phyloP scores from a whole-genome alignment of 306 rosid genomes.

The Gastrolobium villosum region DNA sequence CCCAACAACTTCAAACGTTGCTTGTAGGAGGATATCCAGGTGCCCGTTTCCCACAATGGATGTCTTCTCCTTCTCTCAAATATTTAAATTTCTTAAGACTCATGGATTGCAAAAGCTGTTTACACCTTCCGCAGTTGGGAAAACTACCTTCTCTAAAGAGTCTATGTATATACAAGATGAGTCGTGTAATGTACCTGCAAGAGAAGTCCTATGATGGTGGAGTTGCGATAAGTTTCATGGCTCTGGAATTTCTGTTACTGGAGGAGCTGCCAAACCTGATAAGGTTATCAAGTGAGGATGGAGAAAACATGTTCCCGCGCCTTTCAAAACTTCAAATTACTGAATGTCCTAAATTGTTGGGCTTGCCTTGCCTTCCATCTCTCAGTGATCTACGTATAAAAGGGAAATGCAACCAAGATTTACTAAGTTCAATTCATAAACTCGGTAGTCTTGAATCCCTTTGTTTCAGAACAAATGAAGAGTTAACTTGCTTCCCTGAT shows the following conservation, averaged over 20 bases:
- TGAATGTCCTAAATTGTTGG: slow-evolving; percentile 35
- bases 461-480: background rate
- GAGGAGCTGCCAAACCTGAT: slow-evolving; percentile 33
- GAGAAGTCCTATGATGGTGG: slow-evolving; percentile 25
- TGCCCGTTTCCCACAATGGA: no score
- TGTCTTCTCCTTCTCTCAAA: no score
- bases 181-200: background rate
- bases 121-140: slow-evolving; percentile 10
- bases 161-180: background rate
- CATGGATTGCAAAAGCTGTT: background rate
- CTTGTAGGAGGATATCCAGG: no score
- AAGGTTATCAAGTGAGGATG: slow-evolving; percentile 35
- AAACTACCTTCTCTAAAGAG: slow-evolving; percentile 32
- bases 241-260: slow-evolving; percentile 13
- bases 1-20: no score
- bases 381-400: background rate
- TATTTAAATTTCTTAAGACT: no score
- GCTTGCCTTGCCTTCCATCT: slow-evolving; percentile 47
- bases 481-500: slow-evolving; percentile 29
- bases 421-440: slow-evolving; percentile 33
- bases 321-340: slow-evolving; percentile 12
- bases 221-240: slow-evolving; percentile 1
- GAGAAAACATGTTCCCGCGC: slow-evolving; percentile 19
- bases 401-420: slow-evolving; percentile 14
- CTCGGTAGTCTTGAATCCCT: slow-evolving; percentile 28